Evolutionary conservation across 2,329 filamentous ascomycete genomes (phyloP), one percentile per base, ranked within the genome.

Genomic region (Claviceps sp.): DNA sequence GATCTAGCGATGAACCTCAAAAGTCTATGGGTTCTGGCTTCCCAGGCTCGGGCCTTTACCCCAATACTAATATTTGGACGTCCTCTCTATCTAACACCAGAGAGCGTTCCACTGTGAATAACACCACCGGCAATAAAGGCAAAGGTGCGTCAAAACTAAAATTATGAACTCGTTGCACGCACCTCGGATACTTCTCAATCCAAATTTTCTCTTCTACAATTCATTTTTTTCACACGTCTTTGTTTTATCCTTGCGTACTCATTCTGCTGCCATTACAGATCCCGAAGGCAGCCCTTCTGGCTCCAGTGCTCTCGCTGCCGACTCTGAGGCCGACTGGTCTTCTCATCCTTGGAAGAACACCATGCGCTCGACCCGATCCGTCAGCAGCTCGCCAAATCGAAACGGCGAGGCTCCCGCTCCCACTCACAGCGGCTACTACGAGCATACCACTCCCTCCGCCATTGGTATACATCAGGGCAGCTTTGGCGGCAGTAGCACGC

Each of bases 291-390:
- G 61, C 51, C 79, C 83, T 60, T 82, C 80, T 3, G 85, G 85
- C 47, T 87, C 85, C 5, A 76, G 81, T 54, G 85, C 83, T 53
- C 71, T 89, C 40, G 74, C 86, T 54, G 75, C 79, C 45, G 79
- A 81, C 43, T 86, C 85, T 9, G 83, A 88, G 60, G 78, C 79
- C 17, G 83, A 86, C 58, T 86, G 83, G 80, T 44, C 38, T 54
- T 68, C 72, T 56, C 69, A 74, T 39, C 75, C 78, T 16, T 88
- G 85, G 85, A 77, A 75, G 56, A 67, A 71, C 23, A 77, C 80
- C 45, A 67, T 80, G 45, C 67, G 60, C 34, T 53, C 59, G 48
- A 52, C 62, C 40, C 65, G 63, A 57, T 73, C 75, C 38, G 73
- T 73, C 52, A 78, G 71, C 56, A 76, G 76, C 37, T 85, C 83